Evolutionary conservation across 2,329 filamentous ascomycete species (phyloP).

Genomic region (Dactylellina haptotyla): DNA sequence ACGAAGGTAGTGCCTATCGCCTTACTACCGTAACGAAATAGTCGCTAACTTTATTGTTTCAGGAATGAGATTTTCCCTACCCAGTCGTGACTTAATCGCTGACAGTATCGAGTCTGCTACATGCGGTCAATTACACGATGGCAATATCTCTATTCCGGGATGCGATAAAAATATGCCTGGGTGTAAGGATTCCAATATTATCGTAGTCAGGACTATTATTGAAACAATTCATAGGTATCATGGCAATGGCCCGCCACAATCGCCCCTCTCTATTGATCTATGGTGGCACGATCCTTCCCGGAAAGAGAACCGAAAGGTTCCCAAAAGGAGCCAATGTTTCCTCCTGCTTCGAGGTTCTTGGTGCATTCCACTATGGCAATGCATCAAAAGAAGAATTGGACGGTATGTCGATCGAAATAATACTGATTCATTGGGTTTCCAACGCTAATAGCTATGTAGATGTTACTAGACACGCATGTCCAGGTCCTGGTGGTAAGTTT

Average conservation of each 20-base stretch:
- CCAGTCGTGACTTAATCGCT: slow-evolving; percentile 89
- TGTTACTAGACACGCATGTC: slow-evolving; percentile 81
- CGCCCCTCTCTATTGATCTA: slow-evolving; percentile 92
- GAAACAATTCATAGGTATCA: slow-evolving; percentile 54
- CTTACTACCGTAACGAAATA: background rate
- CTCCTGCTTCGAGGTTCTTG: slow-evolving; percentile 86
- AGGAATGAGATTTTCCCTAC: slow-evolving; percentile 94
- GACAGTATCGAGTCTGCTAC: slow-evolving; percentile 84
- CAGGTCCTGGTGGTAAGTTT: slow-evolving; percentile 69
- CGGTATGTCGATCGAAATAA: slow-evolving; percentile 4
- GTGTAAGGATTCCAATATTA: slow-evolving; percentile 47
- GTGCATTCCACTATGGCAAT: slow-evolving; percentile 80
- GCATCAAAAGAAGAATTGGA: slow-evolving; percentile 63
- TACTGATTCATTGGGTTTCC: slow-evolving; percentile 70
- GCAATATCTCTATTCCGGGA: slow-evolving; percentile 89
- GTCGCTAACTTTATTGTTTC: slow-evolving; percentile 31
- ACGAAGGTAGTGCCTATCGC: slow-evolving; percentile 72
- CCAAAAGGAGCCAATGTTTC: slow-evolving; percentile 85
- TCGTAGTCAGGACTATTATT: background rate
- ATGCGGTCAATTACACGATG: slow-evolving; percentile 90
- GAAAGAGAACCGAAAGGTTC: slow-evolving; percentile 76
- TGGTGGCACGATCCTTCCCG: slow-evolving; percentile 87
- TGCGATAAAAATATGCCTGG: slow-evolving; percentile 99
- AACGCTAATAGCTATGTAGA: slow-evolving; percentile 70
- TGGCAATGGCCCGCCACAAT: slow-evolving; percentile 79